Evolutionary conservation across 805 yeast genomes (phyloP).

Genomic region (Yamadazyma phyllophila): DNA sequence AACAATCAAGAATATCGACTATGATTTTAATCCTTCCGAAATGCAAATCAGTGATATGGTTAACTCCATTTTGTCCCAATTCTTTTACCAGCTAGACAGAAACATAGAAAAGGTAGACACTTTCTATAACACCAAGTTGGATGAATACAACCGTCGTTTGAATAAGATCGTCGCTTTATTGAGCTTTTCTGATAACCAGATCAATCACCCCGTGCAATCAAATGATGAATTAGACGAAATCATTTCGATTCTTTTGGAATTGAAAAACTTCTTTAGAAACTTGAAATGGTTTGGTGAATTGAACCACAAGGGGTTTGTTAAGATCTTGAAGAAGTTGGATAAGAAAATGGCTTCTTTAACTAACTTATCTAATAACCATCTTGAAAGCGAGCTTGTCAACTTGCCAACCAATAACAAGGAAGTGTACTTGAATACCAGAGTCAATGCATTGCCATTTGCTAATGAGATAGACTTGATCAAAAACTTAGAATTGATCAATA

Average conservation of each 20-base stretch:
- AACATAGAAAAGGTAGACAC: constrained; percentile 79
- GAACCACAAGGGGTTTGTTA: constrained; percentile 84
- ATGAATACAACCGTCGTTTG: constrained; percentile 73
- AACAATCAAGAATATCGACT: constrained; percentile 63
- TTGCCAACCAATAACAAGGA: constrained; percentile 38
- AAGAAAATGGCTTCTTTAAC: constrained; percentile 52
- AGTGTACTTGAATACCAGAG: constrained; percentile 55
- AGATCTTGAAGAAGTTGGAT: constrained; percentile 86
- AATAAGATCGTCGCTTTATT: constrained; percentile 41
- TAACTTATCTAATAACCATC: constrained; percentile 15
- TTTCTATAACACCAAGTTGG: constrained; percentile 69
- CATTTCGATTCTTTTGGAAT: constrained; percentile 61
- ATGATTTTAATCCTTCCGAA: constrained; percentile 32
- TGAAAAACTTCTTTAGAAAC: constrained; percentile 73
- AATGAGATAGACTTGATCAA: constrained; percentile 60
- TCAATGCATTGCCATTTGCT: constrained; percentile 74
- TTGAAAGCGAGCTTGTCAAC: constrained; percentile 8
- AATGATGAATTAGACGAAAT: constrained; percentile 43
- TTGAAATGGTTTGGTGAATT: constrained; percentile 93
- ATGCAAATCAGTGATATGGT: constrained; percentile 32
- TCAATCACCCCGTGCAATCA: constrained; percentile 33
- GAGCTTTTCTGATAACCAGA: constrained; percentile 24
- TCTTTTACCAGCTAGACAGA: constrained; percentile 75
- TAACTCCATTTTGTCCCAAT: constrained; percentile 53
- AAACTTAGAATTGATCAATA: constrained; percentile 52